phyloP scores from a whole-genome alignment of 2,329 filamentous ascomycete species.

The Lasiodiplodia gonubiensis region DNA sequence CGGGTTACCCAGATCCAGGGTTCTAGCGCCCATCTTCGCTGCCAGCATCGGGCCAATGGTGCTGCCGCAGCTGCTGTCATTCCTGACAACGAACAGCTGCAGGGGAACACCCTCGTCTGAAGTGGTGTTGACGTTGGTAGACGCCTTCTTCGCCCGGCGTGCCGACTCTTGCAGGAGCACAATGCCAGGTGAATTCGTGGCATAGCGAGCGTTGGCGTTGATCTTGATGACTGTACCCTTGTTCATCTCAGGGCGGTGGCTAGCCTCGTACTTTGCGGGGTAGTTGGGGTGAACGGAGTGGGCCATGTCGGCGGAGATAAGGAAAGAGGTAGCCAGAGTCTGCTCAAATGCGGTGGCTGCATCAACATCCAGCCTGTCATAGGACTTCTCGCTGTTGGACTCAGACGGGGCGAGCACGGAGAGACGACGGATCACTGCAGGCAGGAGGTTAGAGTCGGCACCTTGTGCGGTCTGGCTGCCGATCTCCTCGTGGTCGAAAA shows the following conservation, averaged over 20 bases:
- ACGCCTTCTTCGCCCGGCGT: constrained; percentile 58
- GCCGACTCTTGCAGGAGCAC: constrained; percentile 90
- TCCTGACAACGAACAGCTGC: constrained; percentile 94
- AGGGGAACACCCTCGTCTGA: constrained; percentile 77
- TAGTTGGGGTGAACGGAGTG: constrained; percentile 98
- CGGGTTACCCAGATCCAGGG: constrained; percentile 90
- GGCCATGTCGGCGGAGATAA: constrained; percentile 96
- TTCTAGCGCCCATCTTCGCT: constrained; percentile 83
- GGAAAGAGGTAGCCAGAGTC: constrained; percentile 86
- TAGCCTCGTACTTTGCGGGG: constrained; percentile 84
- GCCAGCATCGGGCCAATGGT: constrained; percentile 98
- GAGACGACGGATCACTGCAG: constrained; percentile 83
- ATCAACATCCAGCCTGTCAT: constrained; percentile 65
- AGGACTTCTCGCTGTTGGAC: constrained; percentile 66
- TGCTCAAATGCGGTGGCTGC: constrained; percentile 87
- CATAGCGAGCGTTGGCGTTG: constrained; percentile 96
- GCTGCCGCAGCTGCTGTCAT: constrained; percentile 92
- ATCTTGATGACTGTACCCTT: constrained; percentile 96
- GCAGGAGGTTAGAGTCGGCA: constrained; percentile 89
- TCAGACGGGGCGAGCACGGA: constrained; percentile 74
- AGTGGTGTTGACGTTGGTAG: constrained; percentile 43
- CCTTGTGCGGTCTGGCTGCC: constrained; percentile 92
- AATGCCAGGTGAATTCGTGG: constrained; percentile 94
- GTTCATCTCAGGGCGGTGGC: constrained; percentile 94
- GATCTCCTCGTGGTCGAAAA: constrained; percentile 98